Conservation (phyloP, 352 stramenopile genomes). For the Globisporangium nagaii region DNA sequence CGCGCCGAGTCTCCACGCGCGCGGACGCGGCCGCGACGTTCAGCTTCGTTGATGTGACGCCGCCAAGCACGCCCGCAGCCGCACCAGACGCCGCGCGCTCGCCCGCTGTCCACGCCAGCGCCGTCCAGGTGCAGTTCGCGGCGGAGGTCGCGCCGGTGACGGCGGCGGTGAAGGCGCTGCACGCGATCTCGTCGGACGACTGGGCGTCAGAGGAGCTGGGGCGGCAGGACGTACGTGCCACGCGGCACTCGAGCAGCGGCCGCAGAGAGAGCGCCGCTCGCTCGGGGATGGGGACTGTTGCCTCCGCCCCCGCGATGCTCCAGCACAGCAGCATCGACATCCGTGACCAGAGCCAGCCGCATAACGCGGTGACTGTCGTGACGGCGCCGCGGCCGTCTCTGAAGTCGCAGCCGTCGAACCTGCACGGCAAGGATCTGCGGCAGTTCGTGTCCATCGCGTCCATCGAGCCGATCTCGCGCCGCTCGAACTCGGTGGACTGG, state of each 20-base stretch:
- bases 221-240: neutral
- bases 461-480: conserved; percentile 25
- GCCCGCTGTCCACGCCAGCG: neutral
- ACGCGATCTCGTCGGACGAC: conserved; percentile 6
- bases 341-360: neutral
- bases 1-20: neutral
- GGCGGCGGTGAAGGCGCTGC: neutral
- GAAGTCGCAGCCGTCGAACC: conserved; percentile 15
- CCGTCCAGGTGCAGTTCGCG: neutral
- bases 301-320: no score
- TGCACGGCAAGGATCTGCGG: conserved; percentile 64
- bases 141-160: neutral
- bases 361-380: neutral
- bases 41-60: conserved; percentile 10
- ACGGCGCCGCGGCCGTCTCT: neutral
- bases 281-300: no score
- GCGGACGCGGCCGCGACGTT: neutral
- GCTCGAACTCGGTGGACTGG: conserved; percentile 57
- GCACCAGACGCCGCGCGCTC: neutral
- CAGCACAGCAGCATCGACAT: conserved; percentile 6
- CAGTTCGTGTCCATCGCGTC: conserved; percentile 55
- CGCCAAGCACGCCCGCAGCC: neutral
- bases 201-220: conserved; percentile 7
- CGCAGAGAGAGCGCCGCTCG: neutral
- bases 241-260: neutral